Evolutionary conservation across 2,329 filamentous ascomycete genomes (phyloP), one percentile per base, ranked within the genome.

Genomic region (Cladosporium velox): DNA sequence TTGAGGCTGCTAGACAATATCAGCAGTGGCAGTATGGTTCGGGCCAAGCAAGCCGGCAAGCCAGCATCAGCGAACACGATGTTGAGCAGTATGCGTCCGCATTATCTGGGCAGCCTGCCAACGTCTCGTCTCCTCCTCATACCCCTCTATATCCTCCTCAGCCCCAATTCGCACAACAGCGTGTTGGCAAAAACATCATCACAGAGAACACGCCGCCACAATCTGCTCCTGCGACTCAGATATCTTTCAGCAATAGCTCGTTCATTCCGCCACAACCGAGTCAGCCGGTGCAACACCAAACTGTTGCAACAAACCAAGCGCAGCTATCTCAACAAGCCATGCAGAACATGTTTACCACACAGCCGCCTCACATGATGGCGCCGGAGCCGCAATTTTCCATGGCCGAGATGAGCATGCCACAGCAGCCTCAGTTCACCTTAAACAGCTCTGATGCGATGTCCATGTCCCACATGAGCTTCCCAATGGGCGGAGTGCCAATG

Each of bases 201-300:
- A 79, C 78, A 65, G 80, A 80, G 59, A 81, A 83, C 66, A 83
- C 82, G 4, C 82, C 82, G 44, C 82, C 82, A 8, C 82, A 84
- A 68, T 84, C 82, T 30, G 82, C 82, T 44, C 82, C 82, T 15
- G 80, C 82, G 2, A 79, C 78, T n/a, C 82, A 84, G 67, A 79
- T 82, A 70, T 77, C 73, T 55, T 84, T 84, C 66, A 75, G 79
- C 18, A 41, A 2, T 5, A 73, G 73, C 11, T 72, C 72, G 32
- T 79, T 77, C 64, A 77, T 78, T 73, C 63, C 63, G 10, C 66
- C 59, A 32, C 65, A 67, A 8, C 58, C 59, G 15, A 59, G 21
- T 15, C 61, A 55, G 14, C n/a, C 51, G 15, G n/a, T 54, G 10
- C 70, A 71, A 59, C 70, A 70, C 18, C 66, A 67, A 21, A 15